phyloP scores from a whole-genome alignment of 371 early-diverging fungal genomes.

The Umbelopsis sp. region DNA sequence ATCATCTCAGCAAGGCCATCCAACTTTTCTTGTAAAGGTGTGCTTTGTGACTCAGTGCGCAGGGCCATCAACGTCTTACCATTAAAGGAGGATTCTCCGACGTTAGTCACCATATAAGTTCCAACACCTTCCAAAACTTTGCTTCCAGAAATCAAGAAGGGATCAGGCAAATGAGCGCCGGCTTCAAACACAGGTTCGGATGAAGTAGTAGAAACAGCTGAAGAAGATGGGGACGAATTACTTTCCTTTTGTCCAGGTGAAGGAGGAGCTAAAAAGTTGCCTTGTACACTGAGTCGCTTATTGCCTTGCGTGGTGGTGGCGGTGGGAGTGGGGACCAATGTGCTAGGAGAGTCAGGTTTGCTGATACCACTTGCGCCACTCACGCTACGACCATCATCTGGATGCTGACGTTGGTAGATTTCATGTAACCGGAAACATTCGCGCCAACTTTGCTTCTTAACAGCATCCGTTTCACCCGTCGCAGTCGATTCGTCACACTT shows the following conservation, averaged over 20 bases:
- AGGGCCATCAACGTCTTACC: constrained; percentile 81
- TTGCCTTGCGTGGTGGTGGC: background rate
- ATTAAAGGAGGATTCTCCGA: constrained; percentile 74
- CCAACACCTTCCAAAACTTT: constrained; percentile 83
- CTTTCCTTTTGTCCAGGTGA: background rate
- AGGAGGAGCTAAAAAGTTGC: constrained; percentile 18
- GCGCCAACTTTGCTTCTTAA: constrained; percentile 51
- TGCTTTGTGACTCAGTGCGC: constrained; percentile 58
- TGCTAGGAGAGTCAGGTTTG: constrained; percentile 17
- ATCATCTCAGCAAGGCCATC: constrained; percentile 71
- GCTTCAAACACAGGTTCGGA: constrained; percentile 9
- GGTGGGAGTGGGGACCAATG: background rate
- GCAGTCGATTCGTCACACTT: constrained; percentile 89
- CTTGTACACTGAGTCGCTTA: background rate
- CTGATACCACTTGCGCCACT: constrained; percentile 18
- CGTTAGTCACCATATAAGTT: constrained; percentile 66
- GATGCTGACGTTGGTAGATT: constrained; percentile 15
- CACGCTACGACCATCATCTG: constrained; percentile 19
- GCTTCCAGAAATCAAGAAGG: constrained; percentile 75
- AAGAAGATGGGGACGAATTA: background rate
- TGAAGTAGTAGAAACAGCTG: constrained; percentile 5
- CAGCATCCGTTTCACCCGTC: constrained; percentile 89
- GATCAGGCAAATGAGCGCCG: constrained; percentile 43
- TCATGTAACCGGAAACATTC: constrained; percentile 30
- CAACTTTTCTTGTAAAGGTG: constrained; percentile 74